phyloP scores from a whole-genome alignment of 768 basidiomycete genomes.

The Cantharellus cinnabarinus region DNA sequence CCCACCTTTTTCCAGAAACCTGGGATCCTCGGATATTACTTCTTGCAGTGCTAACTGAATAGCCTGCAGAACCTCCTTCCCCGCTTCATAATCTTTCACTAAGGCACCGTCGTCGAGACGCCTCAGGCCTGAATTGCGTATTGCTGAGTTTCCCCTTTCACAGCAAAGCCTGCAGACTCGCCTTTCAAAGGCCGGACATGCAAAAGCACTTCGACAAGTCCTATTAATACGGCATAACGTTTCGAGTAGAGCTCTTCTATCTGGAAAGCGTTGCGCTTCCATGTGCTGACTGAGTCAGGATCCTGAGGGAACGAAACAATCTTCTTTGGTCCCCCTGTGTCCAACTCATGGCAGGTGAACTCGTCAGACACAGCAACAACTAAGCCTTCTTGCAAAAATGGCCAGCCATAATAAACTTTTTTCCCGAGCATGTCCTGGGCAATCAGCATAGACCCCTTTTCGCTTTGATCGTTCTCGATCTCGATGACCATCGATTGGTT shows the following conservation, averaged over 20 bases:
- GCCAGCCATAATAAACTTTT: slow-evolving; percentile 73
- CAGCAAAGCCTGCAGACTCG: slow-evolving; percentile 14
- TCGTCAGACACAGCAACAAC: slow-evolving; percentile 77
- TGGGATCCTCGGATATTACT: slow-evolving; percentile 76
- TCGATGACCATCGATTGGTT: slow-evolving; percentile 90
- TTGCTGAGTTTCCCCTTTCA: too few species aligned
- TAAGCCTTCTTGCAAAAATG: slow-evolving; percentile 81
- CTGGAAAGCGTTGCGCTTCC: slow-evolving; percentile 64
- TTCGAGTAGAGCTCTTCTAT: slow-evolving; percentile 80
- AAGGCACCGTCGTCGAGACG: slow-evolving; percentile 76
- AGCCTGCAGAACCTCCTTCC: slow-evolving; percentile 72
- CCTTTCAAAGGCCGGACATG: slow-evolving; percentile 89
- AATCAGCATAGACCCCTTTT: slow-evolving; percentile 44
- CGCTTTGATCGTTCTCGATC: slow-evolving; percentile 55
- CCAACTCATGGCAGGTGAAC: slow-evolving; percentile 67
- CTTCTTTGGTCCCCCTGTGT: slow-evolving; percentile 24
- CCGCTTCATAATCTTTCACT: slow-evolving; percentile 81
- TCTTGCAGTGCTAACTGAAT: slow-evolving; percentile 68
- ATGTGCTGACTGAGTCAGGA: slow-evolving; percentile 42
- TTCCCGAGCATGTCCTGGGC: slow-evolving; percentile 57
- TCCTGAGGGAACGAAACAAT: slow-evolving; percentile 31
- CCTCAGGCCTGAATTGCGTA: slow-evolving; percentile 44
- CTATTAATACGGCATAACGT: slow-evolving; percentile 68
- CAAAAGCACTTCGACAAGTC: slow-evolving; percentile 55
- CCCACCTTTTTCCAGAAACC: slow-evolving; percentile 60